Evolutionary conservation across 2,329 filamentous ascomycete genomes (phyloP), one percentile per base, ranked within the genome.

Genomic region (Colletotrichum liriopes): DNA sequence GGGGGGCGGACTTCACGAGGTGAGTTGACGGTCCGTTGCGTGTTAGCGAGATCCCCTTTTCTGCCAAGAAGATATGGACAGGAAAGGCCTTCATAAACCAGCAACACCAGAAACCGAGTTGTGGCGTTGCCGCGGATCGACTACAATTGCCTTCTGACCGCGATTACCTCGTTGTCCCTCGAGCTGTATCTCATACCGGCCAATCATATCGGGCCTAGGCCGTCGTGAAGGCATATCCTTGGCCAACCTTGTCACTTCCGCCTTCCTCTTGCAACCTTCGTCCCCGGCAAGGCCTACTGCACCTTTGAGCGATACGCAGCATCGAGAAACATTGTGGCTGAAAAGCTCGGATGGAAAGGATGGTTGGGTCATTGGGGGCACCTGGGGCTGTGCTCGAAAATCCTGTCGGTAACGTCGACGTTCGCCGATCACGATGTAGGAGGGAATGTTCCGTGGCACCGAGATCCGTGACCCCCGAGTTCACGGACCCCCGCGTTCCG

Each of bases 211-310:
- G 55, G 52, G 23, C 29, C 20, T 41, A 56, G 32, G 23, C 11
- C 35, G 51, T 35, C 52, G 49, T 65, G 41, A 55, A 41, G 51
- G 51, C n/a, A 12, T 41, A 18, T 16, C 23, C 62, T 65, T 65
- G 49, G 62, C 62, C 47, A 65, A 59, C 26, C 52, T 49, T 59
- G n/a, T 59, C 41, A 49, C 43, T 18, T 39, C 29, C n/a, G 16
- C 56, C 52, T 47, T n/a, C 60, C 45, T 52, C 14, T 23, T 54
- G 23, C 16, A 35, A 32, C 32, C 51, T 32, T 26, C 26, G 26
- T 35, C 51, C 14, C 11, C 32, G 8, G 54, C n/a, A 39, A 6
- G 35, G 9, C 18, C 11, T 47, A 47, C 7, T n/a, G 1, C 43
- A n/a, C n/a, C 20, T n/a, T 47, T 16, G 18, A 11, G 43, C 7